These are phyloP conservation scores for Penicillium sp. DNA, from an alignment of 2,329 filamentous ascomycete genomes.

Conservation along the genomic window DNA sequence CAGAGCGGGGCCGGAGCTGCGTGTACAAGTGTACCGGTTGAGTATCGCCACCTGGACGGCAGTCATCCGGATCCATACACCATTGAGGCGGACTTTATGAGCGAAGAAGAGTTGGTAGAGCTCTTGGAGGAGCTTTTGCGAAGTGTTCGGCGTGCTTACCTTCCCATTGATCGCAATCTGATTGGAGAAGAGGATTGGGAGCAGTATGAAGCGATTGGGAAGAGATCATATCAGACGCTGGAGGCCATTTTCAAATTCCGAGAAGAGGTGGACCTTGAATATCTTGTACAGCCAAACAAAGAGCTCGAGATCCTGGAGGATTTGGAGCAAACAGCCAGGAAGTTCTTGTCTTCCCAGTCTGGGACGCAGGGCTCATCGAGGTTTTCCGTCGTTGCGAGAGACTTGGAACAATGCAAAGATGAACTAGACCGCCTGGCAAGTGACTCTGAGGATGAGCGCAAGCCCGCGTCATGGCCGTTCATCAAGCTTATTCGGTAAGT, in stretches of 20 bases:
- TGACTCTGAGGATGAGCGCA: not conserved
- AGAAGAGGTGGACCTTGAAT: not conserved
- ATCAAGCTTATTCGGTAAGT: not conserved
- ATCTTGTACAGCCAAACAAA: not conserved
- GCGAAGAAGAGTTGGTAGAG: not conserved
- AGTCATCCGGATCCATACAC: slow-evolving; percentile 5
- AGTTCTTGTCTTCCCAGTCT: not conserved
- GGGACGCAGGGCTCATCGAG: not conserved
- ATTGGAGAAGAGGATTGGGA: not conserved
- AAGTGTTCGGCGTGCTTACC: slow-evolving; percentile 1
- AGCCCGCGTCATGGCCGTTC: not conserved
- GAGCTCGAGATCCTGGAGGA: not conserved
- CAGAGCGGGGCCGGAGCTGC: slow-evolving; percentile 9
- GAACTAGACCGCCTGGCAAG: not conserved
- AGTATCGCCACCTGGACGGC: slow-evolving; percentile 9
- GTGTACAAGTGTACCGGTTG: slow-evolving; percentile 14
- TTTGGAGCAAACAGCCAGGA: not conserved
- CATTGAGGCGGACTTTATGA: slow-evolving; percentile 14
- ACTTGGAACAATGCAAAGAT: not conserved
- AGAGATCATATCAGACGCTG: not conserved
- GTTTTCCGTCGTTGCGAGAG: not conserved
- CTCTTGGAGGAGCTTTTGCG: not conserved
- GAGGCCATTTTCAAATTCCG: not conserved
- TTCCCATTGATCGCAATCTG: not conserved
- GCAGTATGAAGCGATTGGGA: not conserved